Evolutionary conservation across 768 basidiomycete genomes (phyloP).

Genomic region (Boletales sp.): DNA sequence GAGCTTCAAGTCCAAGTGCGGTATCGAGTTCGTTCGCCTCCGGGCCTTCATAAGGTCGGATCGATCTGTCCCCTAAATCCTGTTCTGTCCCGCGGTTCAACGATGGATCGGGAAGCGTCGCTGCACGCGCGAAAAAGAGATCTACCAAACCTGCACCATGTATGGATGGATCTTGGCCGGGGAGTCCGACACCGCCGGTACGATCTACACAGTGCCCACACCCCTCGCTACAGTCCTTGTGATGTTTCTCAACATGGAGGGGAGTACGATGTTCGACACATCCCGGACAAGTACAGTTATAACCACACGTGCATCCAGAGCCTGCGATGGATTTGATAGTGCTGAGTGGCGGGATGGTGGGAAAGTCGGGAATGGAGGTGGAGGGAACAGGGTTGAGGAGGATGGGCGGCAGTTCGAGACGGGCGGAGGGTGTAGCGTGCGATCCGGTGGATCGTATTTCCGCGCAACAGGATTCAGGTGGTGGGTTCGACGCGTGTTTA

Average conservation of each 20-base stretch:
- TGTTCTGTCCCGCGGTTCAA: conserved; percentile 35
- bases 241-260: conserved; percentile 38
- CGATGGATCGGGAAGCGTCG: conserved; percentile 64
- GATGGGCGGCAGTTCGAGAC: conserved; percentile 50
- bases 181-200: conserved; percentile 42
- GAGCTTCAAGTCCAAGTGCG: conserved; percentile 47
- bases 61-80: conserved; percentile 53
- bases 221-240: conserved; percentile 42
- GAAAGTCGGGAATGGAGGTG: conserved; percentile 41
- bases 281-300: conserved; percentile 67
- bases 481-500: conserved; percentile 5
- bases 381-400: conserved; percentile 22
- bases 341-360: conserved; percentile 58
- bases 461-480: conserved; percentile 22
- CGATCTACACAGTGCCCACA: conserved; percentile 66
- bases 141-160: conserved; percentile 43
- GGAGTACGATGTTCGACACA: conserved; percentile 66
- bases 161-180: conserved; percentile 16
- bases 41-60: conserved; percentile 32
- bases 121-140: conserved; percentile 62
- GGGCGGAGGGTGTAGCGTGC: conserved; percentile 13
- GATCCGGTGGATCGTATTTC: neutral
- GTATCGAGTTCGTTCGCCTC: conserved; percentile 37
- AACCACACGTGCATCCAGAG: conserved; percentile 70
- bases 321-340: conserved; percentile 57